Evolutionary conservation across 208 protist species (phyloP), one percentile per base, ranked within the genome.

Genomic region (Borovskyia barvae): DNA sequence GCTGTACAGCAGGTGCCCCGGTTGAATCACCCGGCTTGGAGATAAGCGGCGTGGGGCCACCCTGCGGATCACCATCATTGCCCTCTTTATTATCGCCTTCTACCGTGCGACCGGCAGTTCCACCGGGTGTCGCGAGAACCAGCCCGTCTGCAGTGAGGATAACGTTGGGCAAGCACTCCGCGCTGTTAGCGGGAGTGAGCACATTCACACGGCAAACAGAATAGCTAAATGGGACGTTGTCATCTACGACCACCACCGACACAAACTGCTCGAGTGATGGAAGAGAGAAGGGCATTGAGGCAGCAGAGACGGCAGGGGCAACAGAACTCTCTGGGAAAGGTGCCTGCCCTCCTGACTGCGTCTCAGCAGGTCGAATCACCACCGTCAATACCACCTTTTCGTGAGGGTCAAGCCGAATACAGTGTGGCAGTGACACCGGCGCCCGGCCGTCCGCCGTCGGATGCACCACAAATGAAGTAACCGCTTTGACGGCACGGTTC

Each of bases 241-340:
- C 74, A 64, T 95, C 88, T 47, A 90, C 70, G 3, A 90, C 63
- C 5, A 71, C 81, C 6, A 95, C 41, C 14, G 70, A 76, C 33
- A 92, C 70, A 12, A 55, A 68, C 70, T 90, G 75, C 68, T 95
- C 88, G 28, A 90, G 62, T 33, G 60, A 76, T 7, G 77, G 67
- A 17, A 75, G 58, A 19, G 72, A 72, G 9, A 82, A 40, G 2
- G 26, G 57, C 55, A 48, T 40, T 33, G 54, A n/a, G 2, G 41
- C 22, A 0, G 40, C 26, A 9, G 11, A n/a, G 20, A 28, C 15
- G 17, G 29, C 29, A 32, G 55, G 33, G 2, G 17, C 29, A 15
- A 30, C 29, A 14, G 39, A 14, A 26, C 24, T 5, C 54, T 28
- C 20, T 11, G 37, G 5, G 28, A 12, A 17, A 4, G 17, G 25